phyloP scores from a whole-genome alignment of 495 filamentous ascomycete genomes.

The Elasticomyces elasticus region DNA sequence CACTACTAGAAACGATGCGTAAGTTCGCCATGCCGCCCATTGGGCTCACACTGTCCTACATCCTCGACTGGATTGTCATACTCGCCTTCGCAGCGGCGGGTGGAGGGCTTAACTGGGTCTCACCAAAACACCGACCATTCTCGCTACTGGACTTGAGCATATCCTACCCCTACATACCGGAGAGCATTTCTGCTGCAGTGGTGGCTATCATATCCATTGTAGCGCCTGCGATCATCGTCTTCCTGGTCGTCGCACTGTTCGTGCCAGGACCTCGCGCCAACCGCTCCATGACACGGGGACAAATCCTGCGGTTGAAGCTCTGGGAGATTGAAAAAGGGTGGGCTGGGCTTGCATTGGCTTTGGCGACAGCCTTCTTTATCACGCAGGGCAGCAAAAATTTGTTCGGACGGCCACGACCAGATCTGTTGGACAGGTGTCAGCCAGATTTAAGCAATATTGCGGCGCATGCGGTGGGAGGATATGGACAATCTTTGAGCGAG shows the following conservation, averaged over 20 bases:
- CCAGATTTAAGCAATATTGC: conserved; percentile 42
- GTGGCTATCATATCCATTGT: conserved; percentile 43
- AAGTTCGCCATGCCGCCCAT: conserved; percentile 12
- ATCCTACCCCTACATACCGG: conserved; percentile 43
- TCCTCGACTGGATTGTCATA: conserved; percentile 32
- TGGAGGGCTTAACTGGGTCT: conserved; percentile 26
- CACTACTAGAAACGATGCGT: background rate
- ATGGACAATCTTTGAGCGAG: conserved; percentile 36
- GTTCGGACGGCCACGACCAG: conserved; percentile 55
- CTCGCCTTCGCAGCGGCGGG: conserved; percentile 30
- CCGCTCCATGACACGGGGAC: conserved; percentile 25
- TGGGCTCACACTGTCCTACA: conserved; percentile 29
- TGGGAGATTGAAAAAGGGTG: conserved; percentile 49
- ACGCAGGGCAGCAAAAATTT: conserved; percentile 55
- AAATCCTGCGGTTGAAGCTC: conserved; percentile 39
- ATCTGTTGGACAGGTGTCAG: conserved; percentile 52
- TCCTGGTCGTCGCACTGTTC: conserved; percentile 40
- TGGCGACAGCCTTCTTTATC: conserved; percentile 47
- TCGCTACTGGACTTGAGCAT: conserved; percentile 47
- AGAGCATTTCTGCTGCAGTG: conserved; percentile 44
- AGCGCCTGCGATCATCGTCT: conserved; percentile 44
- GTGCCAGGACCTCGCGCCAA: conserved; percentile 37
- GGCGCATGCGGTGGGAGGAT: conserved; percentile 39
- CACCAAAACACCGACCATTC: conserved; percentile 32
- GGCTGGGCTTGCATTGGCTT: conserved; percentile 50